phyloP scores from a whole-genome alignment of 306 rosid species.

The Sicyos baderoa region DNA sequence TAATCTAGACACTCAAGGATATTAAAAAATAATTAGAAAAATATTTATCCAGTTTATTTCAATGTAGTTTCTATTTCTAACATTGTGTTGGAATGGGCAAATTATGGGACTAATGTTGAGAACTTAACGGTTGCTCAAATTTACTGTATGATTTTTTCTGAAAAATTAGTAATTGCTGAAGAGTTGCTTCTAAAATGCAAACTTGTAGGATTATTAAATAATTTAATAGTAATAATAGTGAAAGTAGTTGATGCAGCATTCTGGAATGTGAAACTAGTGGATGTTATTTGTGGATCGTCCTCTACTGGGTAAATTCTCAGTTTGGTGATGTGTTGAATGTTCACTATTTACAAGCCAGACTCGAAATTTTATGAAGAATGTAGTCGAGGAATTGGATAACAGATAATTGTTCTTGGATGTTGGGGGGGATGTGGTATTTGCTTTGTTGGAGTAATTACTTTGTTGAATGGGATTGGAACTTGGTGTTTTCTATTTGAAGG shows the following conservation, averaged over 20 bases:
- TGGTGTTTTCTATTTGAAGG: constrained; percentile 60
- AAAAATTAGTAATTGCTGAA: background rate
- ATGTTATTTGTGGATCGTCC: constrained; percentile 7
- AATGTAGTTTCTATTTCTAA: background rate
- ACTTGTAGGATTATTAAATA: constrained; percentile 1
- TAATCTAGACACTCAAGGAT: no score
- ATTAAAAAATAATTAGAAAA: no score
- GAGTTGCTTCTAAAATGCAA: background rate
- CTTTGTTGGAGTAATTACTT: constrained; percentile 50
- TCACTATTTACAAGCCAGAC: constrained; percentile 28
- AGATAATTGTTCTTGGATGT: constrained; percentile 38
- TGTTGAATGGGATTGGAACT: constrained; percentile 41
- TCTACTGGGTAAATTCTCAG: background rate
- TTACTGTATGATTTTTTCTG: background rate
- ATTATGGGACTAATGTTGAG: background rate
- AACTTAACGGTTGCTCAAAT: background rate
- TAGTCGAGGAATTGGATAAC: constrained; percentile 33
- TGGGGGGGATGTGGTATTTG: constrained; percentile 39
- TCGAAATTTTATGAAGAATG: constrained; percentile 38
- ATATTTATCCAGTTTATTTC: background rate
- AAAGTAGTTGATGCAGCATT: constrained; percentile 22
- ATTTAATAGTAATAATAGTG: background rate
- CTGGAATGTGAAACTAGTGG: constrained; percentile 14
- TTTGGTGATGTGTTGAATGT: constrained; percentile 24
- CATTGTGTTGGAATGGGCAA: background rate